These are phyloP conservation scores for Kwoniella sp. DNA, from an alignment of 768 basidiomycete genomes.

Conservation along the genomic window DNA sequence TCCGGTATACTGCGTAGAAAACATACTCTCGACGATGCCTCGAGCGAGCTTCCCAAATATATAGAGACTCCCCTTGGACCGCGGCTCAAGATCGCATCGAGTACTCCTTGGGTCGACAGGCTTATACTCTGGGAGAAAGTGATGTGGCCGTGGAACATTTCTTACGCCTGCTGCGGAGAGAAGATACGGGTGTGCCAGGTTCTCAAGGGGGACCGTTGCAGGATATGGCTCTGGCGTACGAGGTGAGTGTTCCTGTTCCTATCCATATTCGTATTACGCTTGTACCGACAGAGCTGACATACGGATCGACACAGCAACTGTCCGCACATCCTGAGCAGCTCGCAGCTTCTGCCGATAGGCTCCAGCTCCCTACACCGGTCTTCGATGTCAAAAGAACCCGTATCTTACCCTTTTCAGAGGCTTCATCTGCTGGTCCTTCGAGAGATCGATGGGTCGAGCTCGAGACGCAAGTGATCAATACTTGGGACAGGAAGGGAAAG, in stretches of 20 bases:
- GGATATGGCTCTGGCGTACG: constrained; percentile 83
- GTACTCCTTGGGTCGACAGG: constrained; percentile 66
- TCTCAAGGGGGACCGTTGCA: constrained; percentile 72
- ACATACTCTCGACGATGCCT: constrained; percentile 56
- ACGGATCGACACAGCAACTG: constrained; percentile 65
- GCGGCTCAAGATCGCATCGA: constrained; percentile 55
- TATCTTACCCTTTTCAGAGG: constrained; percentile 61
- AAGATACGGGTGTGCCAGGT: constrained; percentile 47
- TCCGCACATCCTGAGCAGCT: constrained; percentile 63
- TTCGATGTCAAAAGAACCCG: constrained; percentile 65
- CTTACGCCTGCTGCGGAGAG: constrained; percentile 65
- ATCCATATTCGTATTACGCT: no score
- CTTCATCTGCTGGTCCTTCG: constrained; percentile 55
- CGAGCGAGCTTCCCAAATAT: constrained; percentile 53
- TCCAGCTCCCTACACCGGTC: constrained; percentile 70
- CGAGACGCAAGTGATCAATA: constrained; percentile 68
- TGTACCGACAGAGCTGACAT: not conserved
- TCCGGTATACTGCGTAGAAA: constrained; percentile 48
- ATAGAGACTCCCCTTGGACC: constrained; percentile 51
- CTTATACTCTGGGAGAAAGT: constrained; percentile 88
- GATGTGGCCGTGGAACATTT: constrained; percentile 76
- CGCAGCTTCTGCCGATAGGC: constrained; percentile 56
- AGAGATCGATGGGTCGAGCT: constrained; percentile 64
- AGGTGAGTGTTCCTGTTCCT: no score
- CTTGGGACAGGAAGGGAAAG: constrained; percentile 48